Evolutionary conservation across 2,329 filamentous ascomycete genomes (phyloP).

Genomic region (Paracoccidioides brasiliensis): DNA sequence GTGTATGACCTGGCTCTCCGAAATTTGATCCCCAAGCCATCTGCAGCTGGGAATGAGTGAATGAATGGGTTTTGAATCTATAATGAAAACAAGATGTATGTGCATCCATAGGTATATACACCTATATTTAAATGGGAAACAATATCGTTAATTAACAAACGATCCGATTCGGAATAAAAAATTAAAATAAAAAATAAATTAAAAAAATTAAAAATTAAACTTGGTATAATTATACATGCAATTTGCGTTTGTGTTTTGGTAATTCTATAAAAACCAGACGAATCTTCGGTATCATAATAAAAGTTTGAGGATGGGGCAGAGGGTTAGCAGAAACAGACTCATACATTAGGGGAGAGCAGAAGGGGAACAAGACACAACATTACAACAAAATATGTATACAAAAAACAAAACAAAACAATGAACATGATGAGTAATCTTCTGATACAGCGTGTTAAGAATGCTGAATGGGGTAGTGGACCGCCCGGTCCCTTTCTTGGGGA

Average conservation of each 20-base stretch:
- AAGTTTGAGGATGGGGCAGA: not conserved
- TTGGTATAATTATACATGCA: too few species aligned
- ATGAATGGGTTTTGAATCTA: not conserved
- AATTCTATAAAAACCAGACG: not conserved
- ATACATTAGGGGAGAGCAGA: not conserved
- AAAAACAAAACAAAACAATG: not conserved
- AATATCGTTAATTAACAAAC: too few species aligned
- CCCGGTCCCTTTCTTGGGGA: not conserved
- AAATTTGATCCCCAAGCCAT: slow-evolving; percentile 55
- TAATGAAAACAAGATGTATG: too few species aligned
- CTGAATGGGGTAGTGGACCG: not conserved
- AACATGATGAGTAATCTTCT: not conserved
- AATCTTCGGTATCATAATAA: not conserved
- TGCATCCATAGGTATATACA: too few species aligned
- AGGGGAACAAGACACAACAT: not conserved
- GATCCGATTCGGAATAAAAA: too few species aligned
- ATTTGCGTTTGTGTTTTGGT: not conserved
- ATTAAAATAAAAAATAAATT: too few species aligned
- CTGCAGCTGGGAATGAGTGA: not conserved
- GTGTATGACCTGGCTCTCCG: slow-evolving; percentile 89
- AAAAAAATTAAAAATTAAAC: too few species aligned
- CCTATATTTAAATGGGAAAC: too few species aligned
- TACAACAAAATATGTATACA: too few species aligned
- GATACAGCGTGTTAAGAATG: not conserved
- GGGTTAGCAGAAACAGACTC: not conserved